Conservation (phyloP, 495 filamentous ascomycete species). For the Glonium stellatum region DNA sequence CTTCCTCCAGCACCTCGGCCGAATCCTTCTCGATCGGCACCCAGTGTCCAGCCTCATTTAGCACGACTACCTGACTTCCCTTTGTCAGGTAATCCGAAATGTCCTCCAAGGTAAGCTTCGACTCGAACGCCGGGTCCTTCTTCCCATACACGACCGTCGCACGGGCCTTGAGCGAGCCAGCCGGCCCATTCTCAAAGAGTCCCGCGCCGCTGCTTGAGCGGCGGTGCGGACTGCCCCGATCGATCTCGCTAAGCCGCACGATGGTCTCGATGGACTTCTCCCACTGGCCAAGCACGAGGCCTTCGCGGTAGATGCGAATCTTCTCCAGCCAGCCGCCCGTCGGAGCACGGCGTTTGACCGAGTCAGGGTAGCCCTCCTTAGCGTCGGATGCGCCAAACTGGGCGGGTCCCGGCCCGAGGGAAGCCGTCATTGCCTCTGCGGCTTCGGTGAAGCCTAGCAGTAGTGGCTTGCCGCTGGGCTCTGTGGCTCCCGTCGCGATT, state of each 20-base stretch:
- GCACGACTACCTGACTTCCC: slow-evolving; percentile 23
- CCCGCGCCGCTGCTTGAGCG: slow-evolving; percentile 38
- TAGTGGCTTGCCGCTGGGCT: slow-evolving; percentile 33
- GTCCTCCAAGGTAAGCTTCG: slow-evolving; percentile 26
- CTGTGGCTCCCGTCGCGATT: slow-evolving; percentile 27
- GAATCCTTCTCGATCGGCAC: slow-evolving; percentile 24
- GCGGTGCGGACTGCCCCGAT: slow-evolving; percentile 12
- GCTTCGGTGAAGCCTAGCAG: background rate
- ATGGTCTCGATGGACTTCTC: slow-evolving; percentile 45
- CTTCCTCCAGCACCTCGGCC: slow-evolving; percentile 13
- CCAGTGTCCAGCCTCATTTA: slow-evolving; percentile 28
- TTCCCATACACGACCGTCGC: slow-evolving; percentile 50
- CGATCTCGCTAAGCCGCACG: slow-evolving; percentile 39
- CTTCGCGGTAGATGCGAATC: slow-evolving; percentile 47
- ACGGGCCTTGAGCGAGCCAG: slow-evolving; percentile 42
- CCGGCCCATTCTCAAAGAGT: slow-evolving; percentile 43
- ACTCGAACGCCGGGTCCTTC: slow-evolving; percentile 37
- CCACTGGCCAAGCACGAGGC: slow-evolving; percentile 38
- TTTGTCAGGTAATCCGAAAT: slow-evolving; percentile 27
- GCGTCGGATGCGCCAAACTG: background rate
- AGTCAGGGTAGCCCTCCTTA: slow-evolving; percentile 28
- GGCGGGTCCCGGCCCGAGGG: slow-evolving; percentile 15
- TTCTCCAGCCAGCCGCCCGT: slow-evolving; percentile 33
- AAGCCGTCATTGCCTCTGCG: slow-evolving; percentile 18
- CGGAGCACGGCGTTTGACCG: slow-evolving; percentile 3